Base-by-base conservation (phyloP, 192 early-diverging fungal species). In the Phycomyces nitens region DNA sequence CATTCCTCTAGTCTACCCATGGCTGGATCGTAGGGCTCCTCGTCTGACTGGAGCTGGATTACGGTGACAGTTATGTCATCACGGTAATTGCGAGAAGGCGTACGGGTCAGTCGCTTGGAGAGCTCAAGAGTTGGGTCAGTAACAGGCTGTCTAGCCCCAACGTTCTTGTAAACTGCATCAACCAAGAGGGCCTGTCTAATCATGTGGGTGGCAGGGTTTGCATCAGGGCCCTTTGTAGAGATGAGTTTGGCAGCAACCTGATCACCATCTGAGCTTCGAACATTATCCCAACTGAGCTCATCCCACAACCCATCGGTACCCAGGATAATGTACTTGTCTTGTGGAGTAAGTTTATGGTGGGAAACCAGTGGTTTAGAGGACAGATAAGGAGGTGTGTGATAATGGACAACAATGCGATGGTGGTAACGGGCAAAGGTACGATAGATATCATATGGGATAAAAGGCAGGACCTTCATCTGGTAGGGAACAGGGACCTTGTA, bases 251-350 rank as follows among this genome's bases (percentile, higher is more conserved):
- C 74, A 14, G 83, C 82, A 42, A 92, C 76, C 40, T 79, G 67
- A 5, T 86, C 75, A 39, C 84, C 83, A 62, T 84, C 82, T 11
- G 82, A 76, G 9, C 65, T 68, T 7, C 66, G 71, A 12, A 83
- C 75, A 43, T 93, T 85, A 1, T 79, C 82, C 49, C 85, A 86
- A 2, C 83, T 83, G 54, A 93, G 60, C 60, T 84, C 73, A 59
- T 94, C 92, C 78, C 90, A 94, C 1, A 95, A 70, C 6, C 93
- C 93, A 78, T 93, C 93, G 0, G 90, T 84, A 2, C 90, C 91
- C 58, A 95, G 69, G 0, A 95, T 85, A 26, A 95, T 64, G 62
- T 90, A 94, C 62, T 76, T 69, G 61, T 92, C 90, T 40, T 79
- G 71, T 9, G 75, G 40, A 52, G 66, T 69, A 7, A 95, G 68